Percentiles rank a stretch among this genome's conserved stretches.
Evolutionary conservation across 1,139 yeast species (phyloP).

Genomic region (Taphrina sp.): DNA sequence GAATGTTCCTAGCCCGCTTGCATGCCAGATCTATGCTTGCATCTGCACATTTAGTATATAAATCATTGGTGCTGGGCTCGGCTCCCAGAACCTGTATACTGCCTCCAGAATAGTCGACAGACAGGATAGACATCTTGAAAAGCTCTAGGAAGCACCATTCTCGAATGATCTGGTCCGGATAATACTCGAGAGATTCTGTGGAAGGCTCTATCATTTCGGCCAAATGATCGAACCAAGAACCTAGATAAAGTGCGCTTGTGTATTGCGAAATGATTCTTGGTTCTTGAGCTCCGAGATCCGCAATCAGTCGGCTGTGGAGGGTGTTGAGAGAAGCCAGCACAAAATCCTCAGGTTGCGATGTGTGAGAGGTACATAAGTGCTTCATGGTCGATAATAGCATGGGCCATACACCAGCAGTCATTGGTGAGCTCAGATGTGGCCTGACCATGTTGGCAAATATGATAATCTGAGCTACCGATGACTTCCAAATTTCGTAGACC

Average conservation of each 20-base stretch:
- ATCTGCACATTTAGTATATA: background rate
- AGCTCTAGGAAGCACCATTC: conserved; percentile 31
- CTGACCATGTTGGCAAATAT: background rate
- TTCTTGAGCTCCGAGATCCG: conserved; percentile 1
- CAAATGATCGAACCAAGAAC: conserved; percentile 11
- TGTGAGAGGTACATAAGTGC: conserved; percentile 1
- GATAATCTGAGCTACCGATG: background rate
- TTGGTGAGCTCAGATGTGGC: background rate
- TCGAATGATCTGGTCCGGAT: conserved; percentile 12
- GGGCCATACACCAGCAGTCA: conserved; percentile 2
- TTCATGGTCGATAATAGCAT: background rate
- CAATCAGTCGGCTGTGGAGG: conserved; percentile 9
- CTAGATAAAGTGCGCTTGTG: conserved; percentile 10
- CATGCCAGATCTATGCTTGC: background rate
- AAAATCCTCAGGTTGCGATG: conserved; percentile 21
- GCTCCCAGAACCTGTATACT: background rate
- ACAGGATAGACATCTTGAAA: conserved; percentile 12
- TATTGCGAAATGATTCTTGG: background rate
- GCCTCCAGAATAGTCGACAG: background rate
- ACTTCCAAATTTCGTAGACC: conserved; percentile 6
- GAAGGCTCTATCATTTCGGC: conserved; percentile 4
- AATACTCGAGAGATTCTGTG: background rate
- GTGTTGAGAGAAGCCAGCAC: conserved; percentile 15
- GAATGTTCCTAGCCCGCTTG: conserved; percentile 6
- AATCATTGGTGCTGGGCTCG: background rate